These are phyloP conservation scores for Calonectria naviculata DNA, from an alignment of 2,329 filamentous ascomycete genomes.

Conservation along the genomic window DNA sequence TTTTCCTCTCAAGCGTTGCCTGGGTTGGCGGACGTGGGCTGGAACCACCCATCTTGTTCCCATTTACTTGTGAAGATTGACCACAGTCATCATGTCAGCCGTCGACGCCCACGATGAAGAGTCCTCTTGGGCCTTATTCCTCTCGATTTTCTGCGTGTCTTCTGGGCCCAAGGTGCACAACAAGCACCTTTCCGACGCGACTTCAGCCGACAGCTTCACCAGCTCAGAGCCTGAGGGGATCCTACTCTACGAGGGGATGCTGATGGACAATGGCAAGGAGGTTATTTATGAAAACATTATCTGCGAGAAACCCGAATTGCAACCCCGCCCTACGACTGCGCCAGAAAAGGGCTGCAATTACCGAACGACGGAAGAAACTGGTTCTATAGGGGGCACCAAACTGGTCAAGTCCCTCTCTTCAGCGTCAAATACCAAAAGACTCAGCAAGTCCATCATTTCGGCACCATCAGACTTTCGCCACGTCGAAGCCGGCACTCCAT, in stretches of 20 bases:
- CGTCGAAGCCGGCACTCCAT: neutral
- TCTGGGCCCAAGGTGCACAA: neutral
- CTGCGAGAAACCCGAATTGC: neutral
- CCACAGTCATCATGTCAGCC: neutral
- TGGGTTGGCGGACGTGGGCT: too few species aligned
- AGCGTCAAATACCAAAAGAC: neutral
- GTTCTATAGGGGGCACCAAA: neutral
- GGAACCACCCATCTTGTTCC: neutral
- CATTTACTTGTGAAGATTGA: neutral
- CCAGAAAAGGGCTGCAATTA: neutral
- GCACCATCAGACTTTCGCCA: neutral
- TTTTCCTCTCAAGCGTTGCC: neutral
- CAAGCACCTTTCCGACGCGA: neutral
- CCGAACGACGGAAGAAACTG: neutral
- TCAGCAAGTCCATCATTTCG: neutral
- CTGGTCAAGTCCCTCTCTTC: neutral
- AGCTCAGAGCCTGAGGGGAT: neutral
- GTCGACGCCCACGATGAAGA: neutral
- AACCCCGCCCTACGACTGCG: neutral
- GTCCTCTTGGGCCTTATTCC: neutral
- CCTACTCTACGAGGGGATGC: neutral
- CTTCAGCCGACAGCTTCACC: neutral
- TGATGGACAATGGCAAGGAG: neutral
- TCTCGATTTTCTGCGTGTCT: neutral
- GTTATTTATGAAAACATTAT: neutral